Evolutionary conservation across 2,329 filamentous ascomycete species (phyloP), one percentile per base, ranked within the genome.

Genomic region (Aspergillus nomiae): DNA sequence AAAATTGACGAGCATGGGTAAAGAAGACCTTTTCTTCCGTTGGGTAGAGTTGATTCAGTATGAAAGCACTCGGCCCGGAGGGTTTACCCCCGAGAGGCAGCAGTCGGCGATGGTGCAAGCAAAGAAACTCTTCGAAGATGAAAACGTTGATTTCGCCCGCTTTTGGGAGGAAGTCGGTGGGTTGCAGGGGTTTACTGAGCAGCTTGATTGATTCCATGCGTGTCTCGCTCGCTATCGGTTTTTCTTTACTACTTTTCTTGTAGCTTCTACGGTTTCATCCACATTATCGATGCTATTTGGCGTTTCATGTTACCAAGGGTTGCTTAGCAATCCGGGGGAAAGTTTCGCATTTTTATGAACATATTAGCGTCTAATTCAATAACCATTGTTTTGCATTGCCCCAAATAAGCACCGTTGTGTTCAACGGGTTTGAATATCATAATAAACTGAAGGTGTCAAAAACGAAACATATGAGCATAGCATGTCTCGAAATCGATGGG

Each of bases 11-110:
- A 84, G 84, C 3, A 83, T 95, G 77, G 92, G 90, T 50, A 96
- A 97, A 78, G 94, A 97, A 76, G 88, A 90, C 67, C 77, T 97
- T 59, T 97, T 97, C 80, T 97, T 91, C 80, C 87, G 90, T 60
- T 97, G 93, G 92, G 91, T 97, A 56, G 94, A 97, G 81, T 86
- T 96, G 73, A 89, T 97, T 56, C 93, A 97, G 79, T 96, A 88
- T 72, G 93, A 97, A 79, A 90, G 91, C 48, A 90, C 88, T 41
- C 86, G 86, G 68, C 91, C 92, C 0, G 92, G 90, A 21, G 92
- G 91, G 0, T 96, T 96, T 73, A 91, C 89, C 1, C 81, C 84
- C 0, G 90, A 93, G 73, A 85, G 88, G 71, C 92, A 96, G 78
- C 82, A 86, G 61, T 85, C 83, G 50, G 89, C 91, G 1, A 92